Conservation (phyloP, 768 basidiomycete species). For the Hygrophoropsis aurantiaca region DNA sequence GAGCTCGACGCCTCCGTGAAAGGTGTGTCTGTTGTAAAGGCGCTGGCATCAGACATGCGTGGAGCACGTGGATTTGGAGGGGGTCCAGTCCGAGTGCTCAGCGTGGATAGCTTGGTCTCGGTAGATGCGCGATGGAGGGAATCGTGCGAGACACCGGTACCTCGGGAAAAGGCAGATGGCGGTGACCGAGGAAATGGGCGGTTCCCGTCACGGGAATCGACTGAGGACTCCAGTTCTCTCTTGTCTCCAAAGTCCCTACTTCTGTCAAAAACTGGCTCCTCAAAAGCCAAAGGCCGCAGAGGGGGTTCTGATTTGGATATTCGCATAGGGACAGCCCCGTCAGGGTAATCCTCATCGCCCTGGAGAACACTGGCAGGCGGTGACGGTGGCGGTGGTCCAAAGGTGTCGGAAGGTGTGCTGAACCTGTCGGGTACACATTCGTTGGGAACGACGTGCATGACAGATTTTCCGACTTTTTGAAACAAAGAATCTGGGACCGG, state of each 20-base stretch:
- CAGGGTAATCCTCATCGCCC: slow-evolving; percentile 20
- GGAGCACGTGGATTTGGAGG: slow-evolving; percentile 14
- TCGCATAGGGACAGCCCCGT: slow-evolving; percentile 28
- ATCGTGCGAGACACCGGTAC: slow-evolving; percentile 16
- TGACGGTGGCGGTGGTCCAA: slow-evolving; percentile 61
- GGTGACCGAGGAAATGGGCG: slow-evolving; percentile 15
- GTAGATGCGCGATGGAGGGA: slow-evolving; percentile 48
- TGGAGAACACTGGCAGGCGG: slow-evolving; percentile 43
- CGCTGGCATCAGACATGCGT: slow-evolving; percentile 16
- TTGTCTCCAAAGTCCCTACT: slow-evolving; percentile 13
- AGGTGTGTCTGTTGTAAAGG: slow-evolving; percentile 15
- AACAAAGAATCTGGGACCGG: slow-evolving; percentile 32
- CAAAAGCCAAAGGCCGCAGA: slow-evolving; percentile 29
- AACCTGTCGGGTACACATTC: slow-evolving; percentile 12
- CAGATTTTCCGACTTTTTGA: slow-evolving; percentile 33
- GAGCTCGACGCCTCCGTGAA: slow-evolving; percentile 20
- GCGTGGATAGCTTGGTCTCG: slow-evolving; percentile 43
- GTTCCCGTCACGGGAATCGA: slow-evolving; percentile 27
- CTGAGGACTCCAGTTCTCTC: slow-evolving; percentile 27
- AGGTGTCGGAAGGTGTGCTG: slow-evolving; percentile 2
- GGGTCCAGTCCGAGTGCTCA: slow-evolving; percentile 20
- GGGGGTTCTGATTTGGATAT: slow-evolving; percentile 18
- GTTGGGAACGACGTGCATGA: slow-evolving; percentile 31
- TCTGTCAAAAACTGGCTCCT: slow-evolving; percentile 30
- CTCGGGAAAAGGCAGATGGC: slow-evolving; percentile 20